phyloP scores from a whole-genome alignment of 176 grass and related monocot genomes.

The Secale cereale region DNA sequence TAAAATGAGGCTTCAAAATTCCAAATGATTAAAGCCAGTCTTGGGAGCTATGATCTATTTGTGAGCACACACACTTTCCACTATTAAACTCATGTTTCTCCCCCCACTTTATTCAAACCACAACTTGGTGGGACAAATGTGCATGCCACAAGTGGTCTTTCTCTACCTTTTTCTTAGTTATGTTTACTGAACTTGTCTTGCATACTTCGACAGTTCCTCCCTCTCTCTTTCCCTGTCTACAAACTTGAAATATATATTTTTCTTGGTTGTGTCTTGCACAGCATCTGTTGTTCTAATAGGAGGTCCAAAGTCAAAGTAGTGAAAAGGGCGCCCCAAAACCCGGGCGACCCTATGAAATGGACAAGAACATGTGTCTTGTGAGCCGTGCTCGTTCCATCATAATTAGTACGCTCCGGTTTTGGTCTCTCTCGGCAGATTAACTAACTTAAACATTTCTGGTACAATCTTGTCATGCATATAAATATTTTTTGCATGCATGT shows the following conservation, averaged over 20 bases:
- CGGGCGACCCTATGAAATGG: slow-evolving; percentile 58
- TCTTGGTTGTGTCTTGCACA: slow-evolving; percentile 9
- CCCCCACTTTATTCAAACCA: slow-evolving; percentile 35
- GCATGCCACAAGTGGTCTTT: slow-evolving; percentile 54
- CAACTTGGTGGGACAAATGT: slow-evolving; percentile 38
- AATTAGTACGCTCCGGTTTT: slow-evolving; percentile 28
- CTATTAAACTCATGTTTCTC: not conserved
- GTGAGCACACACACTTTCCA: slow-evolving; percentile 23
- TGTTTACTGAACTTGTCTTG: slow-evolving; percentile 26
- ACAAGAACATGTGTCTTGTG: slow-evolving; percentile 79
- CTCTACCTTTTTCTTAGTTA: slow-evolving; percentile 43
- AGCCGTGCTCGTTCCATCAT: slow-evolving; percentile 47
- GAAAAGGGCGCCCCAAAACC: slow-evolving; percentile 73
- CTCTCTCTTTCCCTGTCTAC: not conserved
- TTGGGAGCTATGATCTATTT: slow-evolving; percentile 1
- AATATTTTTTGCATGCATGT: slow-evolving; percentile 10
- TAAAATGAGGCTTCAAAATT: slow-evolving; percentile 21
- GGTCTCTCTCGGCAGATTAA: slow-evolving; percentile 34
- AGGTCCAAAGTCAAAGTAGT: slow-evolving; percentile 68
- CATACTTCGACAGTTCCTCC: not conserved
- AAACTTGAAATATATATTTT: not conserved
- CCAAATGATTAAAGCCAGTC: slow-evolving; percentile 37
- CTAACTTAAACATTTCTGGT: slow-evolving; percentile 25
- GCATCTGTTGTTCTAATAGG: slow-evolving; percentile 35
- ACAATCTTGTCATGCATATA: slow-evolving; percentile 34